Base-by-base conservation (phyloP, 306 rosid genomes). In the Delonix regia region DNA sequence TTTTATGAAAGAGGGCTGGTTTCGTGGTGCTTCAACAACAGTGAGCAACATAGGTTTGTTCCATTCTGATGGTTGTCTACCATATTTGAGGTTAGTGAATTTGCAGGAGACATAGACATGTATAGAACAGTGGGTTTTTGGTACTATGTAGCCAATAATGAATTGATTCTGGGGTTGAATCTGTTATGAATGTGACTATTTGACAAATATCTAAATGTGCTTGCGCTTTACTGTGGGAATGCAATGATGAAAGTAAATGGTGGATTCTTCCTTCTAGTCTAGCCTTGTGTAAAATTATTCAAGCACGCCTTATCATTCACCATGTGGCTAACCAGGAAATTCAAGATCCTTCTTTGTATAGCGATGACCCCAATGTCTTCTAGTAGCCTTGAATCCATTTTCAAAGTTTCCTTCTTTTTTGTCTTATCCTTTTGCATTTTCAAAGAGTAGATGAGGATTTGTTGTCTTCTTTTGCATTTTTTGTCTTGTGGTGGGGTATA, bases 181-280 rank as follows among this genome's bases (percentile, higher is more conserved):
- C 51, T 67, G 2, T 56, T 22, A 8, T 12, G 18, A 56, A 24
- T 1, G 71, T 45, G 78, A 62, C 47, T 66, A 16, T 39, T 83
- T 73, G 65, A 63, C 71, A 71, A 75, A 47, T 51, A 36, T 78
- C 30, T 68, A 16, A 45, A 21, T 44, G 39, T 33, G n/a, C 22
- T 28, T 68, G 60, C 78, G 59, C 4, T 66, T 44, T 80, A 74
- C 14, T 65, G 51, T 73, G 44, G 39, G 30, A 82, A 75, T 74
- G 84, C 92, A 94, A 98, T 97, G 98, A 95, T 84, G 99, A 87
- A 85, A 95, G 96, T 80, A 98, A 91, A 80, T 95, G 99, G 98
- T 95, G 99, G 99, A 85, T 95, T 86, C 98, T 93, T 85, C 98
- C 99, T 71, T 83, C 86, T 56, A 92, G 97, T 56, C 86, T 95